Evolutionary conservation across 2,329 filamentous ascomycete species (phyloP), one percentile per base, ranked within the genome.

Genomic region (Capronia coronata): DNA sequence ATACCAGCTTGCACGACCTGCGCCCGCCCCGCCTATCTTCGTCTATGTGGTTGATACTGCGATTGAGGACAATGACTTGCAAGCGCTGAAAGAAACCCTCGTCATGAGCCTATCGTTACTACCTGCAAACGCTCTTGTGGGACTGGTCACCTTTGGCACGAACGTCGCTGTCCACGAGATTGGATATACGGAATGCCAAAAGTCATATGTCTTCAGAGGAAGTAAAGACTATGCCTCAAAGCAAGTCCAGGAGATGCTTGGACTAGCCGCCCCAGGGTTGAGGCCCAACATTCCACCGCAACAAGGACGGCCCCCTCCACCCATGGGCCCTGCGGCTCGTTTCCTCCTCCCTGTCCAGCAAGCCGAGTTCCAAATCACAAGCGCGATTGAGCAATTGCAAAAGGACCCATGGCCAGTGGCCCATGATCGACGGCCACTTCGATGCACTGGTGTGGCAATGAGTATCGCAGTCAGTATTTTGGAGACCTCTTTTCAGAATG

Each of bases 221-320:
- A 96, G 83, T 75, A 98, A 97, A 75, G 93, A 98, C 64, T 98
- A 98, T 68, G 79, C 83, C n/a, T 87, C 90, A 46, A 97, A 97
- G 73, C 90, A 97, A 67, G 89, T 98, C n/a, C 91, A 97, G 69
- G 93, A 98, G 65, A 98, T 98, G 93, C 83, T 98, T 43, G 93
- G 90, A 22, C 76, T 96, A 47, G 76, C 83, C 41, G 79, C 84
- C 16, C 75, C 86, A 19, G 81, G 82, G 29, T 68, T 88, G 56
- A 82, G 93, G 58, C 88, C 89, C 34, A 72, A 78, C 64, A 80
- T 86, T 69, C 80, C 80, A 51, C 82, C 83, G 57, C 80, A 82
- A 56, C 83, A 85, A 61, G 87, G 87, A 55, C 82, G 87, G 43
- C 81, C 84, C 34, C 78, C 82, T 59, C 78, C 85, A 60, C 80